Percentiles rank a stretch among this genome's conserved stretches.
phyloP scores from a whole-genome alignment of 768 basidiomycete genomes.

The Suillus hirtellus region DNA sequence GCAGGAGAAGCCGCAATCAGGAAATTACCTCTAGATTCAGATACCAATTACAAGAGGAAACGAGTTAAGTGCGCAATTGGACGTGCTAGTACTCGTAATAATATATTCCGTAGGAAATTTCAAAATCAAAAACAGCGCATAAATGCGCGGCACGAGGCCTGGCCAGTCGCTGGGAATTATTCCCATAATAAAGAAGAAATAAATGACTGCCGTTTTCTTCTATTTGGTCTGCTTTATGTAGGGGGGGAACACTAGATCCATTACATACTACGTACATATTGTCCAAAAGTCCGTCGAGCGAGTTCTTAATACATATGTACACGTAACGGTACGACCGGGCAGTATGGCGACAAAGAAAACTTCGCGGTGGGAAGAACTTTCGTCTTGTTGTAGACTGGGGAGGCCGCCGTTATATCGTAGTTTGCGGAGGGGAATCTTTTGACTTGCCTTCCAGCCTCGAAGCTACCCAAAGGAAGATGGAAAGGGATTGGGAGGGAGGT shows the following conservation, averaged over 20 bases:
- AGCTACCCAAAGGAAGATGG: background rate
- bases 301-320: background rate
- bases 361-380: conserved; percentile 1
- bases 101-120: background rate
- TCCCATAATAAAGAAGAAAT: conserved; percentile 1
- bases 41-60: background rate
- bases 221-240: background rate
- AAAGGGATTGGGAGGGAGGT: background rate
- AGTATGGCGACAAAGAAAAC: conserved; percentile 1
- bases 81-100: background rate
- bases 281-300: background rate
- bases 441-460: background rate
- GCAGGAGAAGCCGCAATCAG: background rate
- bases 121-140: background rate
- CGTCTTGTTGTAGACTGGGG: background rate
- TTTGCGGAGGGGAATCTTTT: background rate
- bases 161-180: background rate
- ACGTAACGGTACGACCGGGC: background rate
- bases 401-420: background rate
- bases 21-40: background rate
- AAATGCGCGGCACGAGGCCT: background rate
- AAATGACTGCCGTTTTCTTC: background rate
- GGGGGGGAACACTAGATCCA: background rate
- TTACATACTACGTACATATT: conserved; percentile 5
- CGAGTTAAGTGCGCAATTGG: background rate